Percentiles rank a stretch among this genome's conserved stretches.
phyloP scores from a whole-genome alignment of 495 filamentous ascomycete species.

The Talaromyces trachyspermus region DNA sequence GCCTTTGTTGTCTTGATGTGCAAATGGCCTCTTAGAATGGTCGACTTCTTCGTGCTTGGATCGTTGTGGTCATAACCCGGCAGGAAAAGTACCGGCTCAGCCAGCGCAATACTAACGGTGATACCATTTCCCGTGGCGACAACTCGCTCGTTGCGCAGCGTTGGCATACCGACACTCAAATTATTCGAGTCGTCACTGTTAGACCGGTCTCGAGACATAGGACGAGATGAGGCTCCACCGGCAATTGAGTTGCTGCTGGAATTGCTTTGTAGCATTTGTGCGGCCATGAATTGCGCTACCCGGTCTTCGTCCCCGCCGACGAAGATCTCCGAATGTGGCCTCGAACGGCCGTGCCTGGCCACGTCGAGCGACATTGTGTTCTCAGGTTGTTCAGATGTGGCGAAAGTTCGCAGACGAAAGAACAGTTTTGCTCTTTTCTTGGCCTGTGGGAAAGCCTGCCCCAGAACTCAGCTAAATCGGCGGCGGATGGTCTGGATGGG shows the following conservation, averaged over 20 bases:
- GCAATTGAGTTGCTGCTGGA: slow-evolving; percentile 29
- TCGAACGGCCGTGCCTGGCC: slow-evolving; percentile 19
- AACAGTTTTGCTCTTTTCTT: slow-evolving; percentile 26
- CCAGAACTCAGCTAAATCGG: background rate
- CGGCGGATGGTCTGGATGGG: background rate
- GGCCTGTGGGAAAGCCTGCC: background rate
- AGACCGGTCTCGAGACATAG: slow-evolving; percentile 16
- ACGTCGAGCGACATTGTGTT: slow-evolving; percentile 9
- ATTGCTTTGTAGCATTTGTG: slow-evolving; percentile 19
- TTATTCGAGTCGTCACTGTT: slow-evolving; percentile 18
- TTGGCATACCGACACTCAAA: slow-evolving; percentile 26
- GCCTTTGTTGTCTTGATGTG: slow-evolving; percentile 79
- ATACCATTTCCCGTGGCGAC: slow-evolving; percentile 69
- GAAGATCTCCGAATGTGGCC: slow-evolving; percentile 39
- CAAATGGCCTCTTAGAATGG: slow-evolving; percentile 80
- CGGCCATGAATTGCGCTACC: slow-evolving; percentile 19
- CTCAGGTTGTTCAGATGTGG: slow-evolving; percentile 8
- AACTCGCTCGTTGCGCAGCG: slow-evolving; percentile 52
- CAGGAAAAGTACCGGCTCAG: slow-evolving; percentile 84
- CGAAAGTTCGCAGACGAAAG: slow-evolving; percentile 34
- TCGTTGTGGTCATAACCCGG: slow-evolving; percentile 86
- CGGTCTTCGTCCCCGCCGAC: slow-evolving; percentile 24
- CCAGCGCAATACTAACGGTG: slow-evolving; percentile 64
- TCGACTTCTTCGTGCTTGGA: slow-evolving; percentile 58
- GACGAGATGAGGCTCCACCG: slow-evolving; percentile 20